Evolutionary conservation across 73 alveolate genomes (phyloP).

Genomic region (Symbiodinium natans): DNA sequence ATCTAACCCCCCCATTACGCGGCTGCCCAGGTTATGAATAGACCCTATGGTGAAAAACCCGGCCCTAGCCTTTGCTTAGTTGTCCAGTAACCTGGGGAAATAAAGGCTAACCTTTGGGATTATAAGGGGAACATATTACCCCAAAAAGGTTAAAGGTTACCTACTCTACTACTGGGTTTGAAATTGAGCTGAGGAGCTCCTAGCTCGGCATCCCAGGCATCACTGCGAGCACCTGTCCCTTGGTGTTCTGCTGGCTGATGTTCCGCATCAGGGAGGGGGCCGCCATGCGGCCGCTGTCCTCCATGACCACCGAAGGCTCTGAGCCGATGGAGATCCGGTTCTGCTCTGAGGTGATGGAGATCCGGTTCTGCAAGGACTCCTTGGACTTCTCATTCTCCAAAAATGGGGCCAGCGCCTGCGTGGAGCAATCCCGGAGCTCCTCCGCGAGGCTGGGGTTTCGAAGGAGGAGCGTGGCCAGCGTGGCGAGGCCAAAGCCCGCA

Average conservation of each 20-base stretch:
- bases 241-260: background rate
- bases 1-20: no score
- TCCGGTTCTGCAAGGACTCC: background rate
- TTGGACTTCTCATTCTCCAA: background rate
- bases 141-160: no score
- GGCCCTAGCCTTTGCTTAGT: no score
- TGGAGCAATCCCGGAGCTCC: background rate
- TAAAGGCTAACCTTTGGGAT: no score
- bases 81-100: no score
- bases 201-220: background rate
- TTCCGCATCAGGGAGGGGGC: background rate
- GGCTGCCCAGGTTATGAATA: no score
- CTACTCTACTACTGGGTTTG: no score
- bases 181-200: no score
- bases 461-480: background rate
- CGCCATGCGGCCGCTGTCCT: background rate
- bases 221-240: background rate
- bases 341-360: background rate
- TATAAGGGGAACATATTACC: no score
- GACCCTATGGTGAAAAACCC: no score
- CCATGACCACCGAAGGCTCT: conserved; percentile 1
- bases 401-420: background rate
- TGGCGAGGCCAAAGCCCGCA: background rate
- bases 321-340: background rate
- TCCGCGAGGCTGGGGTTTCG: background rate